A percentile compares a stretch with the other conserved stretches of the same genome.
Conservation (phyloP, 1,284 basidiomycete species). For the Pyrrhoderma noxium region DNA sequence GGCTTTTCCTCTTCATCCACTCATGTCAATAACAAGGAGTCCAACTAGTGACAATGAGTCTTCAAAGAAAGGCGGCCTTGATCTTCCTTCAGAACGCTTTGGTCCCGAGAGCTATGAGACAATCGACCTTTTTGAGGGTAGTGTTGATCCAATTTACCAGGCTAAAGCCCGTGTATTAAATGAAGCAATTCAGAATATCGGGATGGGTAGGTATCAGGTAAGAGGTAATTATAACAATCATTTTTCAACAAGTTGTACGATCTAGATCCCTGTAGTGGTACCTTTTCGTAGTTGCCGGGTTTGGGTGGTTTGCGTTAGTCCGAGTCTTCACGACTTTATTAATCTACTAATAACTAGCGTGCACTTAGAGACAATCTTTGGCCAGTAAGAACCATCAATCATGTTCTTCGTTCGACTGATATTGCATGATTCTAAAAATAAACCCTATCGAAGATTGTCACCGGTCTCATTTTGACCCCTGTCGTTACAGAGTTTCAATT, state of each 20-base stretch:
- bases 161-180: conserved; percentile 53
- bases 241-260: no score
- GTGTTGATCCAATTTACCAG: conserved; percentile 47
- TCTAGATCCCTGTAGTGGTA: conserved; percentile 42
- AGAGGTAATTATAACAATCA: conserved; percentile 13
- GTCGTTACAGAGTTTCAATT: conserved; percentile 49
- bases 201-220: conserved; percentile 66
- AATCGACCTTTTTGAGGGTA: conserved; percentile 28
- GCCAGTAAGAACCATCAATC: conserved; percentile 38
- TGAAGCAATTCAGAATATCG: conserved; percentile 50
- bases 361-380: conserved; percentile 50
- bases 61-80: no score
- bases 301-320: conserved; percentile 67
- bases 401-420: neutral
- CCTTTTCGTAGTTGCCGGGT: conserved; percentile 51
- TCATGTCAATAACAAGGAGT: no score
- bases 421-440: neutral
- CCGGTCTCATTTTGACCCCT: conserved; percentile 48
- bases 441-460: conserved; percentile 35
- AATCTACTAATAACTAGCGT: conserved; percentile 10
- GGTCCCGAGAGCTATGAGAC: neutral
- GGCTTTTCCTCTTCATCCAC: no score
- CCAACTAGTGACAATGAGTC: no score
- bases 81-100: no score
- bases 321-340: neutral